Conservation (phyloP, 1,284 basidiomycete genomes). For the Sporisorium iseilematis-ciliati region DNA sequence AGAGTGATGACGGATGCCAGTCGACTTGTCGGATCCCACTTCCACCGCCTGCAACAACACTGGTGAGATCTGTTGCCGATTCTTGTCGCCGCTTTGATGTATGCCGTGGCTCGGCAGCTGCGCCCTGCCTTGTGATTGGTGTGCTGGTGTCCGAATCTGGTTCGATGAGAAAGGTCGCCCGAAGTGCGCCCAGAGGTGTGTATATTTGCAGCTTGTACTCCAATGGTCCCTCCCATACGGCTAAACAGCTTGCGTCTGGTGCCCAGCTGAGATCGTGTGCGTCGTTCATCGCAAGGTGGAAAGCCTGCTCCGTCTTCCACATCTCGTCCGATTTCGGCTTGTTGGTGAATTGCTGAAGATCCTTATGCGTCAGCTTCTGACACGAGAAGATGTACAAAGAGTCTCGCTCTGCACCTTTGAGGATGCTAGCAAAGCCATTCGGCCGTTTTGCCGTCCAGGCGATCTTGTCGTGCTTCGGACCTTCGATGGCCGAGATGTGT, state of each 20-base stretch:
- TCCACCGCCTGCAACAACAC: conserved; percentile 54
- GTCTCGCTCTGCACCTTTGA: conserved; percentile 44
- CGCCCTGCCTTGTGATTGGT: conserved; percentile 31
- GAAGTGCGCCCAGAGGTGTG: conserved; percentile 78
- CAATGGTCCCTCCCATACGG: conserved; percentile 80
- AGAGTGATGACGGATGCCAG: conserved; percentile 68
- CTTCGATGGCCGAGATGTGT: conserved; percentile 50
- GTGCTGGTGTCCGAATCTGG: conserved; percentile 31
- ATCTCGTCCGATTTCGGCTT: conserved; percentile 30
- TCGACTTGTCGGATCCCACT: conserved; percentile 65
- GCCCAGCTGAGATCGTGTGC: conserved; percentile 82
- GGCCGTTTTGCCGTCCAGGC: conserved; percentile 38
- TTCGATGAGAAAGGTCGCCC: conserved; percentile 75
- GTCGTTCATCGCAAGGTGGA: conserved; percentile 81
- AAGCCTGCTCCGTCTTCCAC: conserved; percentile 75
- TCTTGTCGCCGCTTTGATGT: conserved; percentile 22
- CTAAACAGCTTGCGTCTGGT: conserved; percentile 82
- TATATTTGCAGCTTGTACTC: conserved; percentile 85
- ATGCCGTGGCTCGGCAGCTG: conserved; percentile 19
- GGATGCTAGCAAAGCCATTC: conserved; percentile 39
- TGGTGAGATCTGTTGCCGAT: conserved; percentile 12
- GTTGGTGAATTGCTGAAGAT: conserved; percentile 26
- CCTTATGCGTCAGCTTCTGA: conserved; percentile 21
- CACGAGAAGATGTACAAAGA: conserved; percentile 33
- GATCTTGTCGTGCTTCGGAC: conserved; percentile 48